Evolutionary conservation across 2,329 filamentous ascomycete genomes (phyloP), one percentile per base, ranked within the genome.

Genomic region (Neofusicoccum sp.): DNA sequence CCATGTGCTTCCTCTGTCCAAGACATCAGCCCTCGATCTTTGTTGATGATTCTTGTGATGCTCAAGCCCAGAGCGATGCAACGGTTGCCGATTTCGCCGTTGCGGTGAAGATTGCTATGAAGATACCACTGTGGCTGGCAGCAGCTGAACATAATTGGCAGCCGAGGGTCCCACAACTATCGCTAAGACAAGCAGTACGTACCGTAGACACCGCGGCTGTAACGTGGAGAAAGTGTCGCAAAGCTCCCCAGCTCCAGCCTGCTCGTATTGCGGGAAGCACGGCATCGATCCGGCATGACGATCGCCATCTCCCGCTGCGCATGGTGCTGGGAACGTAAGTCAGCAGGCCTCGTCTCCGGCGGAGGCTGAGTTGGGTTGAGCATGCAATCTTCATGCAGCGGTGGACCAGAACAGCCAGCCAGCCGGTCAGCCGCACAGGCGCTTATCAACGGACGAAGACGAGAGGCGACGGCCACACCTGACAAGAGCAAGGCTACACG

Each of bases 121-220:
- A 16, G 49, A 53, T 53, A 30, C 34, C 49, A 53, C 49, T 40
- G 49, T 53, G 49, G 49, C 33, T 40, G 49, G 7, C 34, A 26
- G n/a, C 31, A 36, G 30, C 7, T 11, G 14, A 3, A 6, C 14
- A n/a, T 26, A 6, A 33, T 41, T 44, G 38, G 38, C 30, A 41
- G 30, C 28, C 34, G 16, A 31, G 33, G 20, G 38, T 43, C 38
- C 43, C 38, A 43, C 36, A 33, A 26, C 36, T 26, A 8, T 43
- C 38, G 51, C 38, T 33, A 56, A 56, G 51, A 56, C 51, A 54
- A n/a, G 49, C 49, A 54, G 49, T 12, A 41, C 49, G 49, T 30
- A 30, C 20, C 20, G 20, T 33, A 30, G 34, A 24, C 16, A 40
- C 49, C 36, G 51, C 51, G 51, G 51, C 36, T 44, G 51, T 24